Evolutionary conservation across 352 stramenopile genomes (phyloP).

Genomic region (Pythium guiyangense): DNA sequence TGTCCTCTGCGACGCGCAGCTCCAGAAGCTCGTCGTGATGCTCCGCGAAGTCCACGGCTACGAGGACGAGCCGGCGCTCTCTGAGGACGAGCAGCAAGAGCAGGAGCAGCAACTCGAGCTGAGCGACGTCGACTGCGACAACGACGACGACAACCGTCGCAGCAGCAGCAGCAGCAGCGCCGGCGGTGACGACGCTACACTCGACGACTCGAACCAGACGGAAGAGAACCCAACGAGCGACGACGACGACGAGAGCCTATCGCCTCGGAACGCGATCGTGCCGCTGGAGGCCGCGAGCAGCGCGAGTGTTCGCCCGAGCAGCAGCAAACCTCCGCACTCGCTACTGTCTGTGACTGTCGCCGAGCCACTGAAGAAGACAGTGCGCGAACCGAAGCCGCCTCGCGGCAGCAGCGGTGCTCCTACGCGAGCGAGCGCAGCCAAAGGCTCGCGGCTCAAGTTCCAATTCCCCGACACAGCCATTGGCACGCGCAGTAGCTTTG

Average conservation of each 20-base stretch:
- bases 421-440: background rate
- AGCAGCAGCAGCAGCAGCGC: constrained; percentile 3
- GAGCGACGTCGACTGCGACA: constrained; percentile 15
- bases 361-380: constrained; percentile 24
- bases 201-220: constrained; percentile 38
- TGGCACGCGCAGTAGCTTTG: constrained; percentile 16
- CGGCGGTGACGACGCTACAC: constrained; percentile 1
- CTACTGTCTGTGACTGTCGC: constrained; percentile 23
- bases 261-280: background rate
- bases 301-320: background rate
- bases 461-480: constrained; percentile 55
- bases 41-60: constrained; percentile 23
- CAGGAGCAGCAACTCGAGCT: constrained; percentile 14
- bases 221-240: constrained; percentile 24
- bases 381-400: constrained; percentile 44
- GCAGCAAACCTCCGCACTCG: background rate
- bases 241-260: constrained; percentile 1
- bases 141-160: constrained; percentile 20
- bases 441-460: constrained; percentile 42
- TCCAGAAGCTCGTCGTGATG: constrained; percentile 34
- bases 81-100: constrained; percentile 22
- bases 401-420: constrained; percentile 12
- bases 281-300: background rate
- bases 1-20: constrained; percentile 21
- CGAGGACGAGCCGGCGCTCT: constrained; percentile 23